Percentiles rank a stretch among this genome's conserved stretches.
Evolutionary conservation across 805 yeast species (phyloP).

Genomic region (Spathaspora boniae): DNA sequence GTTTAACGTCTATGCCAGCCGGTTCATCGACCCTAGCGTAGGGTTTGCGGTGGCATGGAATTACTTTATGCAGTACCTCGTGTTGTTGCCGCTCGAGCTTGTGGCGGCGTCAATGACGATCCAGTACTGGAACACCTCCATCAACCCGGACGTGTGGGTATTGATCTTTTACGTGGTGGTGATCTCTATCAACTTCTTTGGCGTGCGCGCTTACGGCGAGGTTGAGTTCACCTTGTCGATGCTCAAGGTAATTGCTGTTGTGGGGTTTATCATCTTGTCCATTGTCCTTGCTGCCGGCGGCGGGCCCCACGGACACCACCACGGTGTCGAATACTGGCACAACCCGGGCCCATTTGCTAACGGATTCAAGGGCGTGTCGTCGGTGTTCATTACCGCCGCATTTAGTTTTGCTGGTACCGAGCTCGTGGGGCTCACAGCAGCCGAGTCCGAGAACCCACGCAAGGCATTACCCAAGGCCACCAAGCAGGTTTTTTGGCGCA

Average conservation of each 20-base stretch:
- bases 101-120: slow-evolving; percentile 35
- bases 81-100: slow-evolving; percentile 62
- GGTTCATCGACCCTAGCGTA: slow-evolving; percentile 62
- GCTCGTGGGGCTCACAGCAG: slow-evolving; percentile 71
- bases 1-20: slow-evolving; percentile 54
- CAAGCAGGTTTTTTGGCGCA: slow-evolving; percentile 83
- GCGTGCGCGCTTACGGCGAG: slow-evolving; percentile 47
- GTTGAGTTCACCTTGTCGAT: slow-evolving; percentile 61
- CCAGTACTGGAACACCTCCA: slow-evolving; percentile 29
- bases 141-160: slow-evolving; percentile 37
- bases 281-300: slow-evolving; percentile 56
- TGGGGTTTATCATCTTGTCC: slow-evolving; percentile 60
- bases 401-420: slow-evolving; percentile 77
- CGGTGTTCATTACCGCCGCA: slow-evolving; percentile 75
- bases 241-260: slow-evolving; percentile 54
- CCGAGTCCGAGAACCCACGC: slow-evolving; percentile 70
- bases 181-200: slow-evolving; percentile 32
- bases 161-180: slow-evolving; percentile 32
- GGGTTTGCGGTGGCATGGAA: slow-evolving; percentile 76
- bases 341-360: slow-evolving; percentile 67
- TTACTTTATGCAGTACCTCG: slow-evolving; percentile 55
- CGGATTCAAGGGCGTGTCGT: slow-evolving; percentile 66
- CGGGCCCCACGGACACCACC: slow-evolving; percentile 49
- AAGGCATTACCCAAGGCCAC: slow-evolving; percentile 67
- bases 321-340: slow-evolving; percentile 59